Base-by-base conservation (phyloP, 257 asterid species). In the Solanum lycopersicoides region DNA sequence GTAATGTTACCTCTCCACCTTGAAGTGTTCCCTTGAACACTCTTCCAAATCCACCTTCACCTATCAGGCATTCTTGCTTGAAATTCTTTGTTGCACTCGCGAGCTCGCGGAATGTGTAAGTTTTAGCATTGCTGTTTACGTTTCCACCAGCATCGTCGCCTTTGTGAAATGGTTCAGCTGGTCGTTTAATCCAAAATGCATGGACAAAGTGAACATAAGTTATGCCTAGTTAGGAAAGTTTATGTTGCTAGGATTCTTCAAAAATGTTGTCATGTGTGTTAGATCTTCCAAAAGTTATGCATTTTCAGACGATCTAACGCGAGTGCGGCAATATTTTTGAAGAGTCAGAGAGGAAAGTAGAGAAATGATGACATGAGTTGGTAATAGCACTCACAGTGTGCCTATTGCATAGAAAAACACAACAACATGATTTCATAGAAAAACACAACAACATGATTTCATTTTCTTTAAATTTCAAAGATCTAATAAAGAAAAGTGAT, bases 21-120 rank as follows among this genome's bases (percentile, higher is more conserved):
- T 86, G 87, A 87, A 89, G 76, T 9, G 89, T 87, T 65, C 88
- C 91, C 77, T 89, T 89, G 83, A 72, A 89, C 44, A 89, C 86
- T 74, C 86, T 83, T 20, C 91, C 91, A 44, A 77, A 88, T 63
- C 84, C 88, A 41, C 84, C 88, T 79, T 88, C 90, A 56, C 90
- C 88, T 65, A 88, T 14, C 34, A 86, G 59, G 84, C 87, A 77
- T 88, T 86, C 90, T 68, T 79, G 88, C 73, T 87, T 83, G 83
- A 88, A 88, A 59, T 88, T 88, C 16, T 86, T 88, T 65, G 88
- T 85, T 23, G 90, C 90, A 42, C 79, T 79, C 10, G 90, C 90
- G 28, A 88, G 90, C 86, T 88, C 88, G 34, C 90, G 90, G 86
- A 88, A 88, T 4, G 90, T 88, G 86, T 35, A 88, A 25, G 83